Conservation (phyloP, 306 rosid genomes). For the Myrica gale region DNA sequence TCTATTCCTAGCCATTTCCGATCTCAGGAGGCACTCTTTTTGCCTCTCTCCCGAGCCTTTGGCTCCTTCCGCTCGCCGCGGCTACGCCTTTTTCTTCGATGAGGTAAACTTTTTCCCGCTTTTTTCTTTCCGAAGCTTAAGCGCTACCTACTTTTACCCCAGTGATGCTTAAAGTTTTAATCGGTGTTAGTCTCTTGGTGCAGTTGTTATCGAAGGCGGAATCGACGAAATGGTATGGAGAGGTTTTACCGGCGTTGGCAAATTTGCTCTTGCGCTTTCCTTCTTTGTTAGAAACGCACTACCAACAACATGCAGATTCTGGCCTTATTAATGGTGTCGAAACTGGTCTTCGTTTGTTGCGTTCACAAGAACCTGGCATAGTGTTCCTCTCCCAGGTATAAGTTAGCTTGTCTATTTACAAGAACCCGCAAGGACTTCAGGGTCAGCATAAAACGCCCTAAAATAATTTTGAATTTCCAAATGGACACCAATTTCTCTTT, state of each 20-base stretch:
- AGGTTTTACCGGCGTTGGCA: conserved; percentile 67
- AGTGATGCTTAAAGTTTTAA: not conserved
- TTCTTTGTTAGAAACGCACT: conserved; percentile 70
- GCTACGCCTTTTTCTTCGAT: conserved; percentile 75
- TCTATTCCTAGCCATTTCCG: conserved; percentile 52
- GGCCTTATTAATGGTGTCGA: conserved; percentile 30
- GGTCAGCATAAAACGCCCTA: not conserved
- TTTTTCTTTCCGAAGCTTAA: not conserved
- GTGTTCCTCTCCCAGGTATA: conserved; percentile 81
- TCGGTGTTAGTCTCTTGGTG: conserved; percentile 22
- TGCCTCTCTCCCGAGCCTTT: conserved; percentile 44
- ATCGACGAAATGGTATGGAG: conserved; percentile 64
- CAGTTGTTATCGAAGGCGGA: conserved; percentile 65
- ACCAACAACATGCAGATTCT: conserved; percentile 46
- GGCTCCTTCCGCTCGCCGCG: conserved; percentile 45
- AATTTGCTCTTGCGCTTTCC: conserved; percentile 72
- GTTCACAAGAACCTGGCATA: conserved; percentile 64
- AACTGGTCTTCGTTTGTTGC: conserved; percentile 67
- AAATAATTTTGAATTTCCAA: not conserved
- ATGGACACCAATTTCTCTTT: not conserved
- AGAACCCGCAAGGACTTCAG: not conserved
- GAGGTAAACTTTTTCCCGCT: conserved; percentile 40
- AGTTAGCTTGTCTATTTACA: too few species aligned
- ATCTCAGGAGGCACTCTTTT: conserved; percentile 54
- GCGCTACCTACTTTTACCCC: not conserved